A percentile compares a stretch with the other conserved stretches of the same genome.
phyloP scores from a whole-genome alignment of 208 protist species.

The Trypanosoma theileri region DNA sequence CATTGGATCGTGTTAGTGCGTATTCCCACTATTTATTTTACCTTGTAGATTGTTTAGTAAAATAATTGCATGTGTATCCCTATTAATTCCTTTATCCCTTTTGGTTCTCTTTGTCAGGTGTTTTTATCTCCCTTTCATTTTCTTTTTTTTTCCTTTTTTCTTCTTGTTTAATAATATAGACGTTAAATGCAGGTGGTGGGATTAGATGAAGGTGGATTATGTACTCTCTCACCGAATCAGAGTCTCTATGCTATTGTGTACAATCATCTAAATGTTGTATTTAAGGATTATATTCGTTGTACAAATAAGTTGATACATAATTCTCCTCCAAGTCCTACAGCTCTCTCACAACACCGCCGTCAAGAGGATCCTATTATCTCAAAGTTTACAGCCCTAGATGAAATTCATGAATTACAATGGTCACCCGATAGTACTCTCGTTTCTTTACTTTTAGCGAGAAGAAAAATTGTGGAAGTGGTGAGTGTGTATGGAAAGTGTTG shows the following conservation, averaged over 20 bases:
- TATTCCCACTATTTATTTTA: too few species aligned
- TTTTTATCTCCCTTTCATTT: slow-evolving; percentile 8
- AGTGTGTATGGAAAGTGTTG: slow-evolving; percentile 33
- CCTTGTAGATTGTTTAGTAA: too few species aligned
- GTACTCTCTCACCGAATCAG: slow-evolving; percentile 28
- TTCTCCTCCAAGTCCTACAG: neutral
- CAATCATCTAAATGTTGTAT: slow-evolving; percentile 24
- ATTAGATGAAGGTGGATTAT: slow-evolving; percentile 25
- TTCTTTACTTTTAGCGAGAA: slow-evolving; percentile 10
- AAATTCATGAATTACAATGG: slow-evolving; percentile 30
- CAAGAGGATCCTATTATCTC: slow-evolving; percentile 16
- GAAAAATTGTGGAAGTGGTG: slow-evolving; percentile 27
- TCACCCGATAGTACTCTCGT: slow-evolving; percentile 31
- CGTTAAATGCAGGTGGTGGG: slow-evolving; percentile 23
- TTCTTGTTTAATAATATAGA: neutral
- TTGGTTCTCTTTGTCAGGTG: neutral
- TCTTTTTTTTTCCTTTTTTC: neutral
- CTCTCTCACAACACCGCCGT: neutral
- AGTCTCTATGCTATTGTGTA: slow-evolving; percentile 29
- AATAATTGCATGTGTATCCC: neutral
- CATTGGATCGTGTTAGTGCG: too few species aligned
- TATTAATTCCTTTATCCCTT: slow-evolving; percentile 1
- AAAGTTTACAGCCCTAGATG: slow-evolving; percentile 25
- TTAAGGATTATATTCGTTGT: slow-evolving; percentile 30
- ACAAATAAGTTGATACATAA: slow-evolving; percentile 12